A percentile compares a stretch with the other conserved stretches of the same genome.
Evolutionary conservation across 140 eudicot species (phyloP).

Genomic region (Stevia rebaudiana): DNA sequence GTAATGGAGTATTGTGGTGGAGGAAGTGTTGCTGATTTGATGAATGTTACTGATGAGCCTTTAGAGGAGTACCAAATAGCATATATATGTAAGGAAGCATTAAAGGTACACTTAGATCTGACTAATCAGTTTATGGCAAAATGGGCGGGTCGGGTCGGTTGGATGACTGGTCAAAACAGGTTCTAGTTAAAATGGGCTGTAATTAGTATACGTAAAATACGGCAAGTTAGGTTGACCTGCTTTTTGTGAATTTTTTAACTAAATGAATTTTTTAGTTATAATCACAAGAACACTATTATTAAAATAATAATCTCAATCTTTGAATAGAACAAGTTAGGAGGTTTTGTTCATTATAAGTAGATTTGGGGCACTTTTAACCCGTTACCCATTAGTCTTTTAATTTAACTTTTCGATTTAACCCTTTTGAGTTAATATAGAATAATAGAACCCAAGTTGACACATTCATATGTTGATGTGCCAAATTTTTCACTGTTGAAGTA

Average conservation of each 20-base stretch:
- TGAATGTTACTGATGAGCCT: conserved; percentile 89
- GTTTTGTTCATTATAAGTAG: neutral
- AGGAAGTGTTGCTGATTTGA: conserved; percentile 99
- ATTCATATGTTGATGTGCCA: neutral
- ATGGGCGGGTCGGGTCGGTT: neutral
- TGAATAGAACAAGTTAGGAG: neutral
- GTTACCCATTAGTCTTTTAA: neutral
- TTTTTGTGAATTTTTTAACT: neutral
- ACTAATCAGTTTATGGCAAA: conserved; percentile 4
- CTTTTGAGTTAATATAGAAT: conserved; percentile 3
- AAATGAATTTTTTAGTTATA: neutral
- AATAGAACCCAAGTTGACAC: neutral
- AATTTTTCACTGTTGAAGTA: neutral
- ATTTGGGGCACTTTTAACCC: neutral
- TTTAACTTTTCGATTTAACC: neutral
- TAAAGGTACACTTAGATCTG: conserved; percentile 55
- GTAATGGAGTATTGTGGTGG: conserved; percentile 99
- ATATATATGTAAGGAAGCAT: conserved; percentile 83
- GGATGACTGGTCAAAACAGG: neutral
- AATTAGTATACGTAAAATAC: neutral
- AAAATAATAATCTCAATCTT: neutral
- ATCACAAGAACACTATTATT: neutral
- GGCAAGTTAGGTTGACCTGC: neutral
- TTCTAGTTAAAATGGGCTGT: neutral
- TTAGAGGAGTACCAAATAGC: conserved; percentile 92